Conservation (phyloP, 768 basidiomycete species). For the Arthromyces matolae region DNA sequence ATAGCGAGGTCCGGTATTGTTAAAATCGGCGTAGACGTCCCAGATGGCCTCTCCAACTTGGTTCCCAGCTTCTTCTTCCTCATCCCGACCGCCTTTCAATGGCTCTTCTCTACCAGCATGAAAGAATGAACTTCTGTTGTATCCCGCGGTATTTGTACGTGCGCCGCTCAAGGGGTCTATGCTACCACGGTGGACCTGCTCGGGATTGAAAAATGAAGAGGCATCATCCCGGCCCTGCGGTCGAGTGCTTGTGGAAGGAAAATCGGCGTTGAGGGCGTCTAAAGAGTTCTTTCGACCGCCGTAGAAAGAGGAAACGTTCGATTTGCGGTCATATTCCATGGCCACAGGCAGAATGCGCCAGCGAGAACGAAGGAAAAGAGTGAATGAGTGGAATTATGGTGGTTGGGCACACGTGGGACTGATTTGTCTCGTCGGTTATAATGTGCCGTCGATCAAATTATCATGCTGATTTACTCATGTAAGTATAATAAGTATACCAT, state of each 20-base stretch:
- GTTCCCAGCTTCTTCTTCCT: conserved; percentile 46
- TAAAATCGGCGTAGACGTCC: conserved; percentile 89
- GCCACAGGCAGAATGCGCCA: conserved; percentile 4
- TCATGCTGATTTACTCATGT: not conserved
- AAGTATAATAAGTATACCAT: too few relatives aligned
- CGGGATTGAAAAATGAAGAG: conserved; percentile 64
- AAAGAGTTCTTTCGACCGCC: conserved; percentile 57
- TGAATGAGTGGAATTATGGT: conserved; percentile 1
- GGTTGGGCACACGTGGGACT: conserved; percentile 11
- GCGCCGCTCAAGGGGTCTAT: conserved; percentile 44
- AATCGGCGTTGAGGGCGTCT: conserved; percentile 59
- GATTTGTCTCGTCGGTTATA: conserved; percentile 7
- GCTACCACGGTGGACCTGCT: conserved; percentile 41
- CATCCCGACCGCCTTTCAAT: conserved; percentile 73
- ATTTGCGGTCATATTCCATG: conserved; percentile 80
- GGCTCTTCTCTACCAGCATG: conserved; percentile 71
- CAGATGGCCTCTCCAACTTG: conserved; percentile 45
- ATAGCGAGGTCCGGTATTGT: conserved; percentile 79
- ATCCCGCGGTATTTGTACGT: conserved; percentile 53
- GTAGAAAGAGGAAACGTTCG: conserved; percentile 78
- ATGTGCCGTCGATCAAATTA: not conserved
- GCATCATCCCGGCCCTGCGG: conserved; percentile 53
- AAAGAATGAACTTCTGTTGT: conserved; percentile 68
- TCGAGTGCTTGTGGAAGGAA: conserved; percentile 33
- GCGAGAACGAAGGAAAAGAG: conserved; percentile 9